Evolutionary conservation across 257 asterid genomes (phyloP).

Genomic region (Nicotiana otophora): DNA sequence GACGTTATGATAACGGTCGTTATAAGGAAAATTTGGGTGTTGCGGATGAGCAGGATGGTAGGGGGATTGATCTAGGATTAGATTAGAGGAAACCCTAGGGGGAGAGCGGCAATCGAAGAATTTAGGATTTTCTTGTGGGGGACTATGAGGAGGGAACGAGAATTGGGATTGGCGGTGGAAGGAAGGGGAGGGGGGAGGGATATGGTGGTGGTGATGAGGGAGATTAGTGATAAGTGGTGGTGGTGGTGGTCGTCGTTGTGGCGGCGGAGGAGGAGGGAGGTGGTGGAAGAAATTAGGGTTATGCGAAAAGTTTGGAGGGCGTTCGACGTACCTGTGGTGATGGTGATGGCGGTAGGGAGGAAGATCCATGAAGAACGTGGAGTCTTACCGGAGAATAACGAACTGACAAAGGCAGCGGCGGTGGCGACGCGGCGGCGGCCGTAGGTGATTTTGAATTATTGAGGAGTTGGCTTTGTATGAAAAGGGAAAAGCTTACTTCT

Average conservation of each 20-base stretch:
- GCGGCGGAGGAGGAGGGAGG: conserved; percentile 28
- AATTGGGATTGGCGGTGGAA: conserved; percentile 20
- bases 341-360: conserved; percentile 18
- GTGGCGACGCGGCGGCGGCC: background rate
- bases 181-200: conserved; percentile 16
- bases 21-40: conserved; percentile 2
- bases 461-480: background rate
- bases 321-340: conserved; percentile 43
- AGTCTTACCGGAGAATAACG: background rate
- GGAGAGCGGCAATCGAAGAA: conserved; percentile 26
- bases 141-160: conserved; percentile 24
- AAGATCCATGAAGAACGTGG: background rate
- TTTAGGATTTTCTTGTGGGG: conserved; percentile 23
- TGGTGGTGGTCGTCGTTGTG: conserved; percentile 20
- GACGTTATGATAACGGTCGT: conserved; percentile 7
- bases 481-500: background rate
- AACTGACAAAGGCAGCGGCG: background rate
- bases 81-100: conserved; percentile 17
- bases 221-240: conserved; percentile 26
- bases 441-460: too few species aligned
- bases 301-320: conserved; percentile 20
- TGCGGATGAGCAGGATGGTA: conserved; percentile 9
- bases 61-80: conserved; percentile 6
- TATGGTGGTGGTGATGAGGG: conserved; percentile 3
- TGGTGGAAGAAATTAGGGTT: conserved; percentile 18